A percentile compares a stretch with the other conserved stretches of the same genome.
These are phyloP conservation scores for Eustoma russellianum DNA, from an alignment of 257 asterid species.

Conservation along the genomic window DNA sequence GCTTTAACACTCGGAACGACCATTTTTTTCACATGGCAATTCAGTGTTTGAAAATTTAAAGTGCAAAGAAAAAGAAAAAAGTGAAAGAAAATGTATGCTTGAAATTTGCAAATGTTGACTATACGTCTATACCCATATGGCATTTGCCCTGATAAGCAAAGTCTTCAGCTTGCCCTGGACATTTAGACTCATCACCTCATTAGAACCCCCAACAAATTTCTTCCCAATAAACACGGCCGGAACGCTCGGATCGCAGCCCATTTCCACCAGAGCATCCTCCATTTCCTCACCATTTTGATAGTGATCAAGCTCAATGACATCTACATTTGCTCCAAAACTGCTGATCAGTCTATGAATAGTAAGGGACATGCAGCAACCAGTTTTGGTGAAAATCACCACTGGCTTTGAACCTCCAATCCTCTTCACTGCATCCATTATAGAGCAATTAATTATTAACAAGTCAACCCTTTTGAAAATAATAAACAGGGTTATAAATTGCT, in stretches of 20 bases:
- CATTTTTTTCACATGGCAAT: no score
- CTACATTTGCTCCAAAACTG: conserved; percentile 45
- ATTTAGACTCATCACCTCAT: conserved; percentile 55
- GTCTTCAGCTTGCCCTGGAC: conserved; percentile 23
- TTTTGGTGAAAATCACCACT: conserved; percentile 56
- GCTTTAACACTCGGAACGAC: no score
- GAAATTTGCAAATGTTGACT: no score
- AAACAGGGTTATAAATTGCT: no score
- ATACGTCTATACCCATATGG: conserved; percentile 12
- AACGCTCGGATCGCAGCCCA: conserved; percentile 44
- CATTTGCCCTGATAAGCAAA: conserved; percentile 18
- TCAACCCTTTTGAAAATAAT: no score
- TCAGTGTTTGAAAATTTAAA: no score
- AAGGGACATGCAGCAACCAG: conserved; percentile 47
- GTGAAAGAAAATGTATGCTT: no score
- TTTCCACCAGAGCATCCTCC: conserved; percentile 31
- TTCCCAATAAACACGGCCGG: conserved; percentile 61
- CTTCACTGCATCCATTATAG: conserved; percentile 32
- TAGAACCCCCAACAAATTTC: conserved; percentile 47
- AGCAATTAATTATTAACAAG: background rate
- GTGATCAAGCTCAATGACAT: conserved; percentile 34
- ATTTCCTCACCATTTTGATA: conserved; percentile 31
- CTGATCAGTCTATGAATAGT: conserved; percentile 29
- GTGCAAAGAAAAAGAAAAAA: no score
- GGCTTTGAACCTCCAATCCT: conserved; percentile 31